These are phyloP conservation scores for Dioscorea dumetorum DNA, from an alignment of 106 monocot species.

Conservation along the genomic window DNA sequence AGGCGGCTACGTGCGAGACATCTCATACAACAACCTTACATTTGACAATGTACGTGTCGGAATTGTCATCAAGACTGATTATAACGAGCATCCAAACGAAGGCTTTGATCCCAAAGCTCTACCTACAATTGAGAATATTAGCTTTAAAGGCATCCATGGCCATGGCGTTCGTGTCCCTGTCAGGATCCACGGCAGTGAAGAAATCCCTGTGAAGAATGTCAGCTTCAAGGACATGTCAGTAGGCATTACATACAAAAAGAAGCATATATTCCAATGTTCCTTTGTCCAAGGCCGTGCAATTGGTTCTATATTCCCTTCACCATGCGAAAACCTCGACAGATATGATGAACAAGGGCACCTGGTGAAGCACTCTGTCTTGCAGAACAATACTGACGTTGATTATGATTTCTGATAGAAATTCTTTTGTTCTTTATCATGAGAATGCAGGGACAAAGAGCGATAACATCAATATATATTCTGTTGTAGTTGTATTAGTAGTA, in stretches of 20 bases:
- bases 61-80: slow-evolving; percentile 74
- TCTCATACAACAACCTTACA: slow-evolving; percentile 61
- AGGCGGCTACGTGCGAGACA: slow-evolving; percentile 56
- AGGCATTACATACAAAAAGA: slow-evolving; percentile 70
- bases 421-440: not conserved
- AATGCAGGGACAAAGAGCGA: not conserved
- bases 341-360: slow-evolving; percentile 44
- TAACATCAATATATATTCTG: too few relatives aligned
- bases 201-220: slow-evolving; percentile 57
- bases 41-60: slow-evolving; percentile 70
- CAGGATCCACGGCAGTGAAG: slow-evolving; percentile 51
- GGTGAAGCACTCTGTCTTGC: slow-evolving; percentile 20
- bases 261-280: slow-evolving; percentile 70
- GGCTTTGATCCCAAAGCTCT: slow-evolving; percentile 40
- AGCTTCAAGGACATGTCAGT: slow-evolving; percentile 55
- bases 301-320: slow-evolving; percentile 58
- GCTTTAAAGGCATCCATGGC: slow-evolving; percentile 42
- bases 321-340: slow-evolving; percentile 56
- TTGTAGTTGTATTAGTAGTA: too few relatives aligned
- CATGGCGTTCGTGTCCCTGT: slow-evolving; percentile 58
- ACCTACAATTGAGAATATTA: slow-evolving; percentile 34
- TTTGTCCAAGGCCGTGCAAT: slow-evolving; percentile 58
- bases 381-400: slow-evolving; percentile 44
- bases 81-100: slow-evolving; percentile 70
- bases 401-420: slow-evolving; percentile 31